Percentiles rank a stretch among this genome's conserved stretches.
Evolutionary conservation across 495 filamentous ascomycete species (phyloP).

Genomic region (Bryoglossum gracile): DNA sequence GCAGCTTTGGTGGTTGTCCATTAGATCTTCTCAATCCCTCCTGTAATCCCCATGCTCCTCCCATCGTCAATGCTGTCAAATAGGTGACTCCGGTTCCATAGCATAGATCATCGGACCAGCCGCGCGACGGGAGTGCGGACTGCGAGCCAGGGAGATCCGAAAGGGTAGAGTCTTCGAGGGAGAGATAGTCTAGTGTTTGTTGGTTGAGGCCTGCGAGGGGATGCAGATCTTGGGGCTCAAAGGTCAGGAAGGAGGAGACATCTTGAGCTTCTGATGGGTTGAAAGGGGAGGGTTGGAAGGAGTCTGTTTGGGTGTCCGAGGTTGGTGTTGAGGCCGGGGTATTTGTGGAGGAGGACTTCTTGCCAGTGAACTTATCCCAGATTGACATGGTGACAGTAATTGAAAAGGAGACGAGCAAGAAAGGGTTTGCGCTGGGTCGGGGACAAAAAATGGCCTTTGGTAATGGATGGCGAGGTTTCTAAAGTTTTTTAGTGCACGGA

Average conservation of each 20-base stretch:
- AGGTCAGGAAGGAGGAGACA: constrained; percentile 71
- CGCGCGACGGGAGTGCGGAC: constrained; percentile 84
- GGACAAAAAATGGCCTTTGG: background rate
- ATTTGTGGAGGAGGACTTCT: constrained; percentile 46
- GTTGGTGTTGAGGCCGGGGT: constrained; percentile 22
- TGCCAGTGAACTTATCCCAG: constrained; percentile 83
- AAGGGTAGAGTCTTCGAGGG: constrained; percentile 84
- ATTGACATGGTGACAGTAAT: constrained; percentile 52
- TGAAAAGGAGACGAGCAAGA: background rate
- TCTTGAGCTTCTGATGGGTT: constrained; percentile 66
- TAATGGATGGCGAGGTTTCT: background rate
- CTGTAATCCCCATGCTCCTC: constrained; percentile 83
- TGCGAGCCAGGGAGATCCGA: constrained; percentile 81
- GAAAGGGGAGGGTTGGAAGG: constrained; percentile 52
- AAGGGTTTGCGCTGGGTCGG: background rate
- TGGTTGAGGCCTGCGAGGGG: constrained; percentile 92
- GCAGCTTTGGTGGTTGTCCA: constrained; percentile 77
- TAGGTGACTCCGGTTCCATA: constrained; percentile 96
- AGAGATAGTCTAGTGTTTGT: constrained; percentile 85
- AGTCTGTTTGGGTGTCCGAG: constrained; percentile 20
- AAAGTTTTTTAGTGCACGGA: constrained; percentile 2
- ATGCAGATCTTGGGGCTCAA: constrained; percentile 80
- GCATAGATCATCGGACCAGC: constrained; percentile 96
- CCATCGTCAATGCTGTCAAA: constrained; percentile 73
- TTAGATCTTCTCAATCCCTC: constrained; percentile 74